phyloP scores from a whole-genome alignment of 2,329 filamentous ascomycete genomes.

The Cytospora paraplurivora region DNA sequence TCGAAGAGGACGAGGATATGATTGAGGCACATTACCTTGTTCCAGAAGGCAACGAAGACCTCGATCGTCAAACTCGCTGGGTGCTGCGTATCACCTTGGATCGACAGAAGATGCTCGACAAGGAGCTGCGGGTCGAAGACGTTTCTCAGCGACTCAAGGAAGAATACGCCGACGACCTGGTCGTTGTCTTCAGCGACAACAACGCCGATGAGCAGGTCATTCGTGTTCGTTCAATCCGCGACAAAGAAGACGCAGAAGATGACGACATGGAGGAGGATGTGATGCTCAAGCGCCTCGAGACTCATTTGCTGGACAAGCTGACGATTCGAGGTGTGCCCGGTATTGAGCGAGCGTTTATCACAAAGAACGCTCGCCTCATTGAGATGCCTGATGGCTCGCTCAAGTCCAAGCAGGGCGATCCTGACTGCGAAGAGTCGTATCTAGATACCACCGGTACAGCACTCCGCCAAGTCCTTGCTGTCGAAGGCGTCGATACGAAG shows the following conservation, averaged over 20 bases:
- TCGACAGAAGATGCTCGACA: constrained; percentile 92
- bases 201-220: constrained; percentile 96
- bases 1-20: constrained; percentile 87
- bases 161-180: constrained; percentile 80
- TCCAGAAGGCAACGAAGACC: constrained; percentile 69
- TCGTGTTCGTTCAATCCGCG: constrained; percentile 78
- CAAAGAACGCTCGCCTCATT: constrained; percentile 72
- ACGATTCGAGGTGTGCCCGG: constrained; percentile 88
- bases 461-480: constrained; percentile 78
- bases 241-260: constrained; percentile 69
- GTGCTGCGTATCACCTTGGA: constrained; percentile 90
- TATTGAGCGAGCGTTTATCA: constrained; percentile 91
- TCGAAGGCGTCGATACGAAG: constrained; percentile 83
- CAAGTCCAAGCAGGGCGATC: constrained; percentile 71
- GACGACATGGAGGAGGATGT: constrained; percentile 78
- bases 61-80: constrained; percentile 88
- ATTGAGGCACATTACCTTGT: constrained; percentile 97
- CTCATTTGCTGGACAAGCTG: constrained; percentile 86
- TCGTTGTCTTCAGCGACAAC: constrained; percentile 96
- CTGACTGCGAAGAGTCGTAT: constrained; percentile 86
- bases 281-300: constrained; percentile 88
- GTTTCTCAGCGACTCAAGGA: constrained; percentile 89
- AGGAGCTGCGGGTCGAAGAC: constrained; percentile 86
- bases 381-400: constrained; percentile 71
- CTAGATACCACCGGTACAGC: constrained; percentile 92